Percentiles rank a stretch among this genome's conserved stretches.
phyloP scores from a whole-genome alignment of 495 filamentous ascomycete species.

The Aspergillus hancockii region DNA sequence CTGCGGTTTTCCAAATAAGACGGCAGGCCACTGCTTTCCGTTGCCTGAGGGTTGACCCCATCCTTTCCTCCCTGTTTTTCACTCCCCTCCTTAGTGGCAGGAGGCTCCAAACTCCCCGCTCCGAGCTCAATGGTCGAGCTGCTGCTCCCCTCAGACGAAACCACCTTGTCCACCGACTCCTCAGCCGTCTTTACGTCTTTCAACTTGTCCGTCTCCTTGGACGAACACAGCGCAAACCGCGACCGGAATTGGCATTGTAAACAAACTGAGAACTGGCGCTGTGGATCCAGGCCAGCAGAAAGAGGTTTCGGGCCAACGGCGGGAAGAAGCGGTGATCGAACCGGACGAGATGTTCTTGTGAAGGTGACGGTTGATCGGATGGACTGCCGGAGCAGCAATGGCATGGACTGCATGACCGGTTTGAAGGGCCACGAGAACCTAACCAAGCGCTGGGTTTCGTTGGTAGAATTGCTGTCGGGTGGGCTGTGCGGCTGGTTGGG shows the following conservation, averaged over 20 bases:
- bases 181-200: conserved; percentile 23
- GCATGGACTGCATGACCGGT: conserved; percentile 47
- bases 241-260: conserved; percentile 42
- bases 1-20: conserved; percentile 74
- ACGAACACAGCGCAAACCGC: conserved; percentile 23
- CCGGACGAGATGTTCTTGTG: conserved; percentile 25
- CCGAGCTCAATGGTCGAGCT: conserved; percentile 18
- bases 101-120: conserved; percentile 25
- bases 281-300: conserved; percentile 19
- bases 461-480: conserved; percentile 13
- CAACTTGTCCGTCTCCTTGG: conserved; percentile 27
- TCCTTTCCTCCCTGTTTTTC: conserved; percentile 11
- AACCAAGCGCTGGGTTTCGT: conserved; percentile 15
- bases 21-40: conserved; percentile 55
- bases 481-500: conserved; percentile 11
- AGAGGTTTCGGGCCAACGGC: conserved; percentile 23
- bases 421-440: conserved; percentile 23
- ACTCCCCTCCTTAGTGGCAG: conserved; percentile 14
- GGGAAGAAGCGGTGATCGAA: conserved; percentile 22
- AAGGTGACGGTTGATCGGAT: conserved; percentile 32
- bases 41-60: conserved; percentile 1
- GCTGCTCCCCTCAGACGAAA: conserved; percentile 17
- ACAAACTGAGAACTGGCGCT: conserved; percentile 39
- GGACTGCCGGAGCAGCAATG: conserved; percentile 43
- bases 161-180: conserved; percentile 16